Conservation (phyloP, 1,284 basidiomycete species). For the Meira miltonrushii region DNA sequence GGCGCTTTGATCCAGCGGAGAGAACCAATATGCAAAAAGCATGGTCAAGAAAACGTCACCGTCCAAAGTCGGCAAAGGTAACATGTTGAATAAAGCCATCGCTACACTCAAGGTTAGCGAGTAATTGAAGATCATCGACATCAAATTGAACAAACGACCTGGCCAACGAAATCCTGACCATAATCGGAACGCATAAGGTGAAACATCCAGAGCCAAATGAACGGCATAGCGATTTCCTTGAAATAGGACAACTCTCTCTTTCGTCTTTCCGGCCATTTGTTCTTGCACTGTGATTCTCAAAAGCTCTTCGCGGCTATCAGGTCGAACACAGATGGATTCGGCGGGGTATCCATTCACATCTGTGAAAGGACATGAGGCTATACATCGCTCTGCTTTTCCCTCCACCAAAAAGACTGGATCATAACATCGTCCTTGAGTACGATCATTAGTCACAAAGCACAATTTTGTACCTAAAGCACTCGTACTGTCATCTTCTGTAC, state of each 20-base stretch:
- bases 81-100: constrained; percentile 22
- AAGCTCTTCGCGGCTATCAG: constrained; percentile 7
- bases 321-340: constrained; percentile 6
- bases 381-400: constrained; percentile 2
- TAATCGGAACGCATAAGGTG: background rate
- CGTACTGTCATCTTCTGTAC: background rate
- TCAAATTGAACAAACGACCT: background rate
- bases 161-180: background rate
- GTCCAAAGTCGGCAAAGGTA: constrained; percentile 18
- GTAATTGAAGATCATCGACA: background rate
- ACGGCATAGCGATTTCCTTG: constrained; percentile 14
- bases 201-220: constrained; percentile 3
- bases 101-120: constrained; percentile 13
- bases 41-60: constrained; percentile 10
- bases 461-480: background rate
- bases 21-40: no score
- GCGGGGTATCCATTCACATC: background rate
- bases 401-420: constrained; percentile 4
- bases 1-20: no score
- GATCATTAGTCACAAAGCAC: background rate
- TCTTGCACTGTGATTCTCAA: background rate
- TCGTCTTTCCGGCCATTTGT: background rate
- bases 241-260: constrained; percentile 5
- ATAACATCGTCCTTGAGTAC: constrained; percentile 7
- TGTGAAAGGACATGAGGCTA: background rate